Base-by-base conservation (phyloP, 805 yeast species). In the Cyberlindnera sargentensis region DNA sequence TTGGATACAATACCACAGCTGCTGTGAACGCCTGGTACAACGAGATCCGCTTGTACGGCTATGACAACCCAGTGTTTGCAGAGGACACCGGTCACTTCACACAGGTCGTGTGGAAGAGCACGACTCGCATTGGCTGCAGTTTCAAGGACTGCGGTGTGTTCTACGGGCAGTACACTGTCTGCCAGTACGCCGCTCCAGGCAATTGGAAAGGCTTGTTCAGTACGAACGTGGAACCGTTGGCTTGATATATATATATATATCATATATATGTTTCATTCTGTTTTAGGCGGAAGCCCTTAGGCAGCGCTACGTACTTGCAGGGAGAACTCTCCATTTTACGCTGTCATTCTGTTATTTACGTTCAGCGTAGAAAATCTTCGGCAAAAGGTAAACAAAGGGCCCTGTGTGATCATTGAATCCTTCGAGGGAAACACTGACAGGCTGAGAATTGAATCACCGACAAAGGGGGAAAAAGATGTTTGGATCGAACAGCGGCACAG, bases 1-100 rank as follows among this genome's bases (percentile, higher is more conserved):
- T 78, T 34, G 95, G 95, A 27, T 82, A 71, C 60, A 53, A 70
- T 58, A 54, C 65, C 39, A 63, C 76, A 4, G 81, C 75, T 3
- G 84, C 87, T 3, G 79, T 82, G 9, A 70, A 71, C 28, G 90
- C 86, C 3, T 86, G 95, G 93, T 86, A 84, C 66, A 67, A 73
- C 49, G 95, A 85, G 62, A 72, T 78, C 43, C 44, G 54, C 37
- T 40, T 58, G 6, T 84, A 82, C 62, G 63, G 73, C 55, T 83
- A 72, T 63, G 56, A 66, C 30, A 65, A 68, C 42, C 76, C 78
- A 4, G 71, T 64, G 2, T 74, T 67, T 62, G 53, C 70, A 36
- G 65, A 57, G 29, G 55, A 60, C 2, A 76, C 89, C 11, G 91
- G 90, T 15, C 95, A 85, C 63, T 85, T 84, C 65, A 84, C 95